These are phyloP conservation scores for Chlorella sorokiniana DNA, from an alignment of 139 green algal genomes.

Conservation along the genomic window DNA sequence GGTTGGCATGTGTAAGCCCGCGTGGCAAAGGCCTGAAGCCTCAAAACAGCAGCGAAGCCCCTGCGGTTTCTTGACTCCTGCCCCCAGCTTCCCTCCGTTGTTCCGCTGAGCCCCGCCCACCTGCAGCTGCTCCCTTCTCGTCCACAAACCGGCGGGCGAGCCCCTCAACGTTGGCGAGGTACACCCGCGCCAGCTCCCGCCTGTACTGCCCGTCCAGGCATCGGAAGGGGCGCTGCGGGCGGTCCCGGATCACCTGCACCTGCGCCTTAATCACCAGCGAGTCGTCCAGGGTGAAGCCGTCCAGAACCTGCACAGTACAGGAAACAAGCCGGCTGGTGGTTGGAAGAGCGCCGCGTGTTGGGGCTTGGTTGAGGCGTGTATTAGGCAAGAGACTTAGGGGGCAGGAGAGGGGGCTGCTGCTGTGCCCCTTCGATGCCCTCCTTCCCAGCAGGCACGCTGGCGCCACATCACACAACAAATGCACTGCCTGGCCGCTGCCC, in stretches of 20 bases:
- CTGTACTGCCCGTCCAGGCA: constrained; percentile 96
- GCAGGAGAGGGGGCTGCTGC: too few relatives aligned
- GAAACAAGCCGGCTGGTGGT: background rate
- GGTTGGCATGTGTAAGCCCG: too few relatives aligned
- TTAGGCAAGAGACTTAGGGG: too few relatives aligned
- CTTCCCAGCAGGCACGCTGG: too few relatives aligned
- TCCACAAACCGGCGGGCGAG: constrained; percentile 94
- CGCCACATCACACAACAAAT: too few relatives aligned
- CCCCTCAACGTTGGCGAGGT: constrained; percentile 97
- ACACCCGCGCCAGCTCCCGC: constrained; percentile 96
- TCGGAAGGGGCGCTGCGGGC: constrained; percentile 79
- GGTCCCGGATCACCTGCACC: constrained; percentile 91
- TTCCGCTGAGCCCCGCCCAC: background rate
- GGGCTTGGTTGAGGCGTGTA: background rate
- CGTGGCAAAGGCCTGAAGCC: too few relatives aligned
- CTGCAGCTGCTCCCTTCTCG: constrained; percentile 77
- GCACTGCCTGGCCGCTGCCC: too few relatives aligned
- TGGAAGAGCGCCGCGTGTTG: background rate
- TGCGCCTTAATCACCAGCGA: constrained; percentile 98
- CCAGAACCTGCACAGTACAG: constrained; percentile 35
- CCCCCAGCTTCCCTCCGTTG: too few relatives aligned
- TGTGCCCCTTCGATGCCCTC: too few relatives aligned
- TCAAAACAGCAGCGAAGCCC: too few relatives aligned
- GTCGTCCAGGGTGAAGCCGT: constrained; percentile 93
- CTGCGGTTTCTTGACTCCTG: too few relatives aligned